These are phyloP conservation scores for Ophiostoma novo-ulmi DNA, from an alignment of 2,329 filamentous ascomycete species.

Conservation along the genomic window DNA sequence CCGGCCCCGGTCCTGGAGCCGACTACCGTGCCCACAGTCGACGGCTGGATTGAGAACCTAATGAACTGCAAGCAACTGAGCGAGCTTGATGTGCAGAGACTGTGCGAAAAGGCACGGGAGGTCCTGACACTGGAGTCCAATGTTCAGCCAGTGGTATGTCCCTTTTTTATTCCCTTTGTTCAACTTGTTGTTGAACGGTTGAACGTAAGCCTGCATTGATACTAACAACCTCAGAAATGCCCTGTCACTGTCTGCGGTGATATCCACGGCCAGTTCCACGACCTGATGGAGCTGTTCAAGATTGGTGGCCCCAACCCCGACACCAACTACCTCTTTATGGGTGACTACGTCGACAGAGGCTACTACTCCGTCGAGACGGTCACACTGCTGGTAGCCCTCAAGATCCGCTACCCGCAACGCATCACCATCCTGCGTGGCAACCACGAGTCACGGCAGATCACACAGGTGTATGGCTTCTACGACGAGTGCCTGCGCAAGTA, in stretches of 20 bases:
- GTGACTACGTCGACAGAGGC: conserved; percentile 98
- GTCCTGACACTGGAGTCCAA: conserved; percentile 97
- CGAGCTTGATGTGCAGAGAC: conserved; percentile 87
- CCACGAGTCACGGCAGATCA: conserved; percentile 98
- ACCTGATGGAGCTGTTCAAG: conserved; percentile 99
- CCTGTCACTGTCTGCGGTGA: conserved; percentile 98
- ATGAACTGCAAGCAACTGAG: conserved; percentile 98
- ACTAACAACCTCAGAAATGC: conserved; percentile 64
- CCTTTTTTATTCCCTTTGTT: neutral
- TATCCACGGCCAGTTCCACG: conserved; percentile 98
- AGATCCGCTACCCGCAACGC: conserved; percentile 95
- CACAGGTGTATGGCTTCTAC: conserved; percentile 98
- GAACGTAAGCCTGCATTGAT: neutral
- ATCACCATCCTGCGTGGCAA: conserved; percentile 98
- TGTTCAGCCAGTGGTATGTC: conserved; percentile 90
- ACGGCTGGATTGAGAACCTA: conserved; percentile 97
- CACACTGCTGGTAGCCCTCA: conserved; percentile 89
- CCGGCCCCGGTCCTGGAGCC: conserved; percentile 67
- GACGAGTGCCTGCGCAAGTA: conserved; percentile 99
- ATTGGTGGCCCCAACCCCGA: conserved; percentile 97
- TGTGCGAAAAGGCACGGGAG: conserved; percentile 97
- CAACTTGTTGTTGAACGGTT: neutral
- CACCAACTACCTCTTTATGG: conserved; percentile 99
- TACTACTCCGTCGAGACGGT: conserved; percentile 99
- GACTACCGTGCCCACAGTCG: conserved; percentile 83